Conservation (phyloP, 2,329 filamentous ascomycete species). For the Geosmithia putterillii region DNA sequence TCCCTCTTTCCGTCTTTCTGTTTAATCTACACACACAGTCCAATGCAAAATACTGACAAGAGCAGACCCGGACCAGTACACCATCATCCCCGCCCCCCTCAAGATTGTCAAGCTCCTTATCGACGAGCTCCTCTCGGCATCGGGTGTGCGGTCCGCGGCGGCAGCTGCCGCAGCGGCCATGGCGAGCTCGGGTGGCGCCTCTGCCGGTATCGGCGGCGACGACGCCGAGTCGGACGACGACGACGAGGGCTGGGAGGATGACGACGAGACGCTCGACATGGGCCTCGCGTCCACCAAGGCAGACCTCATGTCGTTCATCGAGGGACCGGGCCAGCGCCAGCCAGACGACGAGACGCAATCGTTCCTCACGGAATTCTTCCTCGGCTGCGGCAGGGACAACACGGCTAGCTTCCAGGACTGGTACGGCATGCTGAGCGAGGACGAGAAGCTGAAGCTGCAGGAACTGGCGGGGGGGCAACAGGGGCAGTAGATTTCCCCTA, state of each 20-base stretch:
- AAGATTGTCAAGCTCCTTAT: constrained; percentile 96
- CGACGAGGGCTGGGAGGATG: constrained; percentile 83
- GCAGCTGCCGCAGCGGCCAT: constrained; percentile 52
- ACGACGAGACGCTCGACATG: constrained; percentile 67
- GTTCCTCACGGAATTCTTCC: constrained; percentile 75
- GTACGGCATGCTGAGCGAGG: constrained; percentile 41
- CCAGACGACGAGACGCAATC: constrained; percentile 84
- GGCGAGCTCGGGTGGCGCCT: constrained; percentile 43
- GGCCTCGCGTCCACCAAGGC: constrained; percentile 53
- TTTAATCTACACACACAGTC: not conserved
- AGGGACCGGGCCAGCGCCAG: constrained; percentile 46
- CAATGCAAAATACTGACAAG: not conserved
- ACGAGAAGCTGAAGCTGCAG: constrained; percentile 44
- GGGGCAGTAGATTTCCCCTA: not conserved
- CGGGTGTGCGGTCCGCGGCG: constrained; percentile 49
- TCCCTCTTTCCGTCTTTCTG: not conserved
- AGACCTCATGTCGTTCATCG: constrained; percentile 70
- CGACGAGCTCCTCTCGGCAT: constrained; percentile 76
- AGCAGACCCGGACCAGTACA: constrained; percentile 77
- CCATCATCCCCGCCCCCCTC: constrained; percentile 72
- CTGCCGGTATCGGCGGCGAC: constrained; percentile 51
- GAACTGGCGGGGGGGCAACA: constrained; percentile 26
- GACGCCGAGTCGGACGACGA: constrained; percentile 53
- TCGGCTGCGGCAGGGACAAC: constrained; percentile 42
- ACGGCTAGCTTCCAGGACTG: constrained; percentile 42